A percentile compares a stretch with the other conserved stretches of the same genome.
These are phyloP conservation scores for Zymoseptoria tritici DNA, from an alignment of 2,329 filamentous ascomycete species.

Conservation along the genomic window DNA sequence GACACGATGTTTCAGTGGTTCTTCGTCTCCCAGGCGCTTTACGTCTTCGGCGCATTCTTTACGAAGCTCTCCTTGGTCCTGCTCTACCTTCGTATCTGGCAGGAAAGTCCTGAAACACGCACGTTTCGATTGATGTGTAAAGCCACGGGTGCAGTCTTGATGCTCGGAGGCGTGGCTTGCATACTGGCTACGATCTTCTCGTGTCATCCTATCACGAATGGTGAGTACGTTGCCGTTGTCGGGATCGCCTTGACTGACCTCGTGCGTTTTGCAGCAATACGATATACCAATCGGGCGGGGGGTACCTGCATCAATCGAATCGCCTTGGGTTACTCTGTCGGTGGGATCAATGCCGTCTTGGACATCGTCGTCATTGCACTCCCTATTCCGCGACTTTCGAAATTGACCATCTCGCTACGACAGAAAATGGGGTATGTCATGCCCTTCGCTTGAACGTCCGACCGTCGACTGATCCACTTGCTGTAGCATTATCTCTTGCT, in stretches of 20 bases:
- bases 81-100: conserved; percentile 12
- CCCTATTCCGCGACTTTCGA: conserved; percentile 9
- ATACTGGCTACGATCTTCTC: conserved; percentile 8
- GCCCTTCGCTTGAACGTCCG: background rate
- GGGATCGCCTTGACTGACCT: background rate
- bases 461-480: background rate
- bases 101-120: background rate
- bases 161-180: conserved; percentile 2
- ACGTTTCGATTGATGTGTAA: conserved; percentile 8
- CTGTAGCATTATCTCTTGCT: background rate
- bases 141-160: background rate
- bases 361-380: conserved; percentile 10
- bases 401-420: conserved; percentile 4
- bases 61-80: conserved; percentile 10
- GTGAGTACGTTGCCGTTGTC: background rate
- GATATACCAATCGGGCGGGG: background rate
- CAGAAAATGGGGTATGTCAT: conserved; percentile 1
- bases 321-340: conserved; percentile 3
- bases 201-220: conserved; percentile 1
- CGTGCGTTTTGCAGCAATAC: background rate
- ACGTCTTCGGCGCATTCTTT: conserved; percentile 6
- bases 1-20: conserved; percentile 5
- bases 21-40: conserved; percentile 7
- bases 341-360: conserved; percentile 4
- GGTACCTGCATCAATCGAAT: conserved; percentile 8